Evolutionary conservation across 1,284 basidiomycete species (phyloP).

Genomic region (Trametes versicolor): DNA sequence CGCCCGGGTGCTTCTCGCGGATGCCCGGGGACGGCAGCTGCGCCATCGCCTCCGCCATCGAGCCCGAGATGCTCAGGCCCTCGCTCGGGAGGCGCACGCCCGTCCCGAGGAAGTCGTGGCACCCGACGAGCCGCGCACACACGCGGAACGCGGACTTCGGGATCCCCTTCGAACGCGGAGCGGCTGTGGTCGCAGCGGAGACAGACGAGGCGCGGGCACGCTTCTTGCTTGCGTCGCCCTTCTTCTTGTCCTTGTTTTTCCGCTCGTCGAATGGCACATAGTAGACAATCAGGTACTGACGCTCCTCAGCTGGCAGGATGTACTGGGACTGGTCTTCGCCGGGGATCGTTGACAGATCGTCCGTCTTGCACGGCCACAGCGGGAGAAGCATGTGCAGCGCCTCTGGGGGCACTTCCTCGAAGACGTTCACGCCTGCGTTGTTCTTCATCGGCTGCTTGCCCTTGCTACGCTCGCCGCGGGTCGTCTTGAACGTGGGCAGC

Average conservation of each 20-base stretch:
- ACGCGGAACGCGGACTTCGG: slow-evolving; percentile 70
- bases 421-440: slow-evolving; percentile 53
- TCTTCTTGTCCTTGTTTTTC: slow-evolving; percentile 40
- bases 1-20: slow-evolving; percentile 45
- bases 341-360: slow-evolving; percentile 47
- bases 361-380: slow-evolving; percentile 81
- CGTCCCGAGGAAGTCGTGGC: slow-evolving; percentile 72
- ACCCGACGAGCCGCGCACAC: slow-evolving; percentile 71
- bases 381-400: slow-evolving; percentile 84
- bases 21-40: slow-evolving; percentile 47
- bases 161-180: slow-evolving; percentile 50
- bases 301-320: slow-evolving; percentile 57
- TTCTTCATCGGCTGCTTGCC: slow-evolving; percentile 44
- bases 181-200: slow-evolving; percentile 49
- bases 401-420: slow-evolving; percentile 71
- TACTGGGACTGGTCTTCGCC: slow-evolving; percentile 48
- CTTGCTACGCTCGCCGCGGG: slow-evolving; percentile 41
- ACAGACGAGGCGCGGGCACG: slow-evolving; percentile 43
- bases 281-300: slow-evolving; percentile 78
- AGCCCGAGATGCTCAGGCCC: slow-evolving; percentile 71
- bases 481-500: slow-evolving; percentile 60
- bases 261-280: slow-evolving; percentile 62
- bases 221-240: slow-evolving; percentile 47
- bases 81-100: slow-evolving; percentile 77
- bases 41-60: slow-evolving; percentile 65